Percentiles rank a stretch among this genome's conserved stretches.
phyloP scores from a whole-genome alignment of 345 rosid genomes.

The Ailanthus altissimus region DNA sequence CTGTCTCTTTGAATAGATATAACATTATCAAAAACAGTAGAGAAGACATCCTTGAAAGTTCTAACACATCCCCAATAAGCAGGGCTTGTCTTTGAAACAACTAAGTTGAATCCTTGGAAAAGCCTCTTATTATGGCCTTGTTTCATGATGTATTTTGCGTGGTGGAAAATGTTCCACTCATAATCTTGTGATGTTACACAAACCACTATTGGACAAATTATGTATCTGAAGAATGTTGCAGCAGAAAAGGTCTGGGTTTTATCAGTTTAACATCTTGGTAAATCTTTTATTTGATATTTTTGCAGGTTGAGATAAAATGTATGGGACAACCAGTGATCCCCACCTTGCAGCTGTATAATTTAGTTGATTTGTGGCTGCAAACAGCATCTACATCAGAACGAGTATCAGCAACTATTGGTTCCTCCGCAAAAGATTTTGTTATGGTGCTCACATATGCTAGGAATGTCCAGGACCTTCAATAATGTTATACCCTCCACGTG shows the following conservation, averaged over 20 bases:
- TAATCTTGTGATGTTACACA: background rate
- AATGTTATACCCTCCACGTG: background rate
- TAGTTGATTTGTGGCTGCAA: slow-evolving; percentile 74
- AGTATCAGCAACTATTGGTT: slow-evolving; percentile 56
- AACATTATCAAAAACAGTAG: background rate
- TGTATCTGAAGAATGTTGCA: background rate
- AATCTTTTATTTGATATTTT: background rate
- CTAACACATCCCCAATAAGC: background rate
- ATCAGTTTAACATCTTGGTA: background rate
- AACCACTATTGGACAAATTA: background rate
- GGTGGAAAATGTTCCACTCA: background rate
- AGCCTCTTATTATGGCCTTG: background rate
- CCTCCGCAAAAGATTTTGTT: slow-evolving; percentile 76
- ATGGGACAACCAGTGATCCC: slow-evolving; percentile 74
- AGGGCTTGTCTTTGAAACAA: background rate
- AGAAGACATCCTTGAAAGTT: background rate
- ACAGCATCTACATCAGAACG: slow-evolving; percentile 49
- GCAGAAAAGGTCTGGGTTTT: background rate
- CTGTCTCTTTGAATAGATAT: background rate
- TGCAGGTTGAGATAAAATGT: slow-evolving; percentile 79
- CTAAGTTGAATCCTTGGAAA: background rate
- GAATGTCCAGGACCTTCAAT: slow-evolving; percentile 33
- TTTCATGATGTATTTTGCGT: background rate
- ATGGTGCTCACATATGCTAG: slow-evolving; percentile 78
- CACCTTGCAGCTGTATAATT: slow-evolving; percentile 46